Evolutionary conservation across 208 protist species (phyloP).

Genomic region (Crithidia bombi): DNA sequence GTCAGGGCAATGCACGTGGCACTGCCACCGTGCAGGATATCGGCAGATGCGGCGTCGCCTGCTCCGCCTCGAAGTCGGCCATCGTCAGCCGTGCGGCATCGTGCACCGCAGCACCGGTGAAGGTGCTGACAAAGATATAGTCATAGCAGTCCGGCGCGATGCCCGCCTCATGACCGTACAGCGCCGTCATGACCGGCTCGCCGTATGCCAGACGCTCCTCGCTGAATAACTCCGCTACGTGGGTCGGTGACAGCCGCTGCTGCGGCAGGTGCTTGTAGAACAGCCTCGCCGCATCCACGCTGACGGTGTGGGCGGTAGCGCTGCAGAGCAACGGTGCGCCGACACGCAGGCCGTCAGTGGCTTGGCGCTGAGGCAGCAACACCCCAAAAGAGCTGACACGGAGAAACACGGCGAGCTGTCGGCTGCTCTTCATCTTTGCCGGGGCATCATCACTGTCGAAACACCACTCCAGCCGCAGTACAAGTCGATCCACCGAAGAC

Average conservation of each 20-base stretch:
- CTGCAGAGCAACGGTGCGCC: conserved; percentile 7
- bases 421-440: background rate
- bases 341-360: background rate
- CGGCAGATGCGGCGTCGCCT: conserved; percentile 17
- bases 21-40: conserved; percentile 10
- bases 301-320: conserved; percentile 13
- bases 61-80: conserved; percentile 17
- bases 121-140: conserved; percentile 21
- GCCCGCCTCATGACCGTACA: conserved; percentile 5
- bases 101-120: conserved; percentile 8
- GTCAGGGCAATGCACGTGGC: background rate
- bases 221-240: background rate
- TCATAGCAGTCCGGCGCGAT: conserved; percentile 21
- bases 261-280: background rate
- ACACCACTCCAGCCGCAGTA: conserved; percentile 19
- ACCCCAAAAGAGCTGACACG: conserved; percentile 19
- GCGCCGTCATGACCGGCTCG: conserved; percentile 19
- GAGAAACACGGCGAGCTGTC: background rate
- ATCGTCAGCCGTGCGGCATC: background rate
- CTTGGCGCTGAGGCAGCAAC: conserved; percentile 12
- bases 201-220: background rate
- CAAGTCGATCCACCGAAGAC: background rate
- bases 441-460: background rate
- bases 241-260: background rate
- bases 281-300: background rate